phyloP scores from a whole-genome alignment of 1,284 basidiomycete species.

The Stereum hirsutum region DNA sequence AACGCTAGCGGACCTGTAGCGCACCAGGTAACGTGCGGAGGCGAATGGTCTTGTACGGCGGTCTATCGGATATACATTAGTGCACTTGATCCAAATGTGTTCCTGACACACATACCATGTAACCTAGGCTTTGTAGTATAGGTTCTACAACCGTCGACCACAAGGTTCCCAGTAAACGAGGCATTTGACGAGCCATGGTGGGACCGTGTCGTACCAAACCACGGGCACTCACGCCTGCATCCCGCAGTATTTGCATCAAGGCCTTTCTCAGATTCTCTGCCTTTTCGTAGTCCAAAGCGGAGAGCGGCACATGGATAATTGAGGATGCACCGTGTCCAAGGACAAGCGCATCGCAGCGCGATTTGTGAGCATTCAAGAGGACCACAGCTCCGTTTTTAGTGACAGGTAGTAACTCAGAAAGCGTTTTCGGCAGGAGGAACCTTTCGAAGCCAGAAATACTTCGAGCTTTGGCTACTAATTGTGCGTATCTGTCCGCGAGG shows the following conservation, averaged over 20 bases:
- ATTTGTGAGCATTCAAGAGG: conserved; percentile 17
- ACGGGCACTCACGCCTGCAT: not conserved
- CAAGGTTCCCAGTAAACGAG: not conserved
- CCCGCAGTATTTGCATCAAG: not conserved
- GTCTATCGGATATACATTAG: not conserved
- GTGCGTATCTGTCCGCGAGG: not conserved
- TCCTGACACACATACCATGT: not conserved
- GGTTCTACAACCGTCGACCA: not conserved
- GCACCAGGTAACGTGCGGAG: conserved; percentile 12
- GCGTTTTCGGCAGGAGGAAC: conserved; percentile 14
- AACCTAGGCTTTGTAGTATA: not conserved
- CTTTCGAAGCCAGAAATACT: conserved; percentile 1
- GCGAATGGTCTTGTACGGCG: conserved; percentile 2
- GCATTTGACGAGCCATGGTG: not conserved
- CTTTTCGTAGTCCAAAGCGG: not conserved
- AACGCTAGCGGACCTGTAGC: conserved; percentile 11
- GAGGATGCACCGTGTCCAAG: conserved; percentile 7
- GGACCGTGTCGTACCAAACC: not conserved
- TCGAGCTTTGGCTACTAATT: not conserved
- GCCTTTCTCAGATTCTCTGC: not conserved
- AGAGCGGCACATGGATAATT: not conserved
- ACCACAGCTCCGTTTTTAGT: conserved; percentile 21
- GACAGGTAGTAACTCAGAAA: conserved; percentile 10
- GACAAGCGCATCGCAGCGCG: conserved; percentile 21
- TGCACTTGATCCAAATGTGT: no score